phyloP scores from a whole-genome alignment of 2,329 filamentous ascomycete genomes.

The Mycogone perniciosa region DNA sequence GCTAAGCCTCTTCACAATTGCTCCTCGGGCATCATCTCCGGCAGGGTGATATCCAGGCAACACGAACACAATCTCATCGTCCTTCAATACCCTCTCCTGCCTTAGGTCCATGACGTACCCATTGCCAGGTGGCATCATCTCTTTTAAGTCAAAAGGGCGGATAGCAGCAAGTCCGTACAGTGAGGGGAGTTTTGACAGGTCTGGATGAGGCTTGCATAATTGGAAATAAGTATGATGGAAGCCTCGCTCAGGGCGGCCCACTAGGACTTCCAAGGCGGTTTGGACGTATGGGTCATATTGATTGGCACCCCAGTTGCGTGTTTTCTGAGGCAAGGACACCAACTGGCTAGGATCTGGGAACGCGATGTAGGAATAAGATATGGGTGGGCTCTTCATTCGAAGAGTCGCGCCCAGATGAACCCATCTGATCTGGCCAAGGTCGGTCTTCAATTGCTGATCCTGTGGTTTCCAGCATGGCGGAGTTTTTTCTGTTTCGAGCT shows the following conservation, averaged over 20 bases:
- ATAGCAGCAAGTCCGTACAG: neutral
- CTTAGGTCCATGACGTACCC: neutral
- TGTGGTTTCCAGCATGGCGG: constrained; percentile 19
- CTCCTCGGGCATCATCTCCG: too few species aligned
- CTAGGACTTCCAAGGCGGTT: constrained; percentile 22
- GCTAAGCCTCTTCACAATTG: neutral
- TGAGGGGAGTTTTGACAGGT: neutral
- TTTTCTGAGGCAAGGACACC: neutral
- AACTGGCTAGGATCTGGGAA: neutral
- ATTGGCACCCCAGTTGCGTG: constrained; percentile 18
- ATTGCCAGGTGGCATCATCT: neutral
- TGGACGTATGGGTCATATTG: constrained; percentile 22
- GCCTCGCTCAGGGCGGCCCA: constrained; percentile 10
- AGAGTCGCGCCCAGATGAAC: neutral
- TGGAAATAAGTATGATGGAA: constrained; percentile 15
- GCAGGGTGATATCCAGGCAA: constrained; percentile 8
- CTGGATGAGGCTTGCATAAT: constrained; percentile 1
- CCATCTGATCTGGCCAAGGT: constrained; percentile 12
- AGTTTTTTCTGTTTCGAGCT: neutral
- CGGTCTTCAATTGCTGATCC: constrained; percentile 11
- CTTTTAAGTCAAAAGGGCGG: neutral
- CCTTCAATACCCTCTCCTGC: neutral
- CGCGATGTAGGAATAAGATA: constrained; percentile 5
- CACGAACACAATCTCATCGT: neutral
- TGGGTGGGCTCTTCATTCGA: neutral